Evolutionary conservation across 176 grass and related monocot species (phyloP).

Genomic region (bread wheat (Triticum aestivum)): IWGSC_CS_RefSeq_v2.1 NC_057813.1:679682133-679682632

Average conservation of each 20-base stretch:
- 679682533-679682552: background rate
- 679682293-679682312: slow-evolving; percentile 9
- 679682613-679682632: background rate
- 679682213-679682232: slow-evolving; percentile 17
- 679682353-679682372: slow-evolving; percentile 1
- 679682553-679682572: background rate
- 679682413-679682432: background rate
- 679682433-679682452: slow-evolving; percentile 4
- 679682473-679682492: background rate
- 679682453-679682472: slow-evolving; percentile 22
- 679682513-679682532: background rate
- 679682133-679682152: background rate
- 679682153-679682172: background rate
- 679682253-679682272: slow-evolving; percentile 9
- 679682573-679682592: background rate
- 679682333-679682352: background rate
- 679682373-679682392: background rate
- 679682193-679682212: background rate
- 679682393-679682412: background rate
- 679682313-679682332: slow-evolving; percentile 13
- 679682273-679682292: slow-evolving; percentile 19
- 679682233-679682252: background rate
- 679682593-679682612: background rate
- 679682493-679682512: background rate
- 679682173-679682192: background rate